Evolutionary conservation across 1,284 basidiomycete genomes (phyloP), one percentile per base, ranked within the genome.

Genomic region (Apiotrichum veenhuisii): DNA sequence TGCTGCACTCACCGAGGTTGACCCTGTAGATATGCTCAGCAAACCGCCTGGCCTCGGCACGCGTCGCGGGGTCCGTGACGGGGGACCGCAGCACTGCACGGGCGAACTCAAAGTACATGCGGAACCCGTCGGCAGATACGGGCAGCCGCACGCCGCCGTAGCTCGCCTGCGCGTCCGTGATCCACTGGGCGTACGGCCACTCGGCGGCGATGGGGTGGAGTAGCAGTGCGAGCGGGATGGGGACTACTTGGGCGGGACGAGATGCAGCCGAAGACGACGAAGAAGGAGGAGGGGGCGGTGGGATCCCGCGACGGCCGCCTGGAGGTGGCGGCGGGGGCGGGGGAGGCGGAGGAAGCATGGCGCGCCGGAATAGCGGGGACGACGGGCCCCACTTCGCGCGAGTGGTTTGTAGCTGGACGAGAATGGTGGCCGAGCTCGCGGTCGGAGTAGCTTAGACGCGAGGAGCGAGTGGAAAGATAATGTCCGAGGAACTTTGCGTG

Each of bases 1-100:
- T n/a, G n/a, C n/a, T n/a, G n/a, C 37, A 42, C 44, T 33, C n/a
- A 46, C 44, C 26, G 18, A 46, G 30, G 44, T 46, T 46, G 30
- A 33, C n/a, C 2, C 44, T 8, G n/a, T 46, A 46, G 27, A 46
- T 46, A 3, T 46, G 27, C 3, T 26, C 27, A 14, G 44, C 44
- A 22, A 46, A 46, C 7, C n/a, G 44, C 27, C n/a, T 18, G 5
- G 44, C 44, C 10, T 46, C 27, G 10, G 11, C 2, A n/a, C 27
- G 44, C 9, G 44, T 33, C 12, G 26, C 5, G 23, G 44, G 11
- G 26, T 46, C 44, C 11, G 17, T 33, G 15, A 22, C 23, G 3
- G 27, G 3, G 1, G 44, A 46, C 4, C 44, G 26, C 18, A 46
- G 14, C 10, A 46, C 27, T 3, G 44, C 27, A 18, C 44, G 44